Conservation (phyloP, 805 yeast species). For the Starmerella apicola region DNA sequence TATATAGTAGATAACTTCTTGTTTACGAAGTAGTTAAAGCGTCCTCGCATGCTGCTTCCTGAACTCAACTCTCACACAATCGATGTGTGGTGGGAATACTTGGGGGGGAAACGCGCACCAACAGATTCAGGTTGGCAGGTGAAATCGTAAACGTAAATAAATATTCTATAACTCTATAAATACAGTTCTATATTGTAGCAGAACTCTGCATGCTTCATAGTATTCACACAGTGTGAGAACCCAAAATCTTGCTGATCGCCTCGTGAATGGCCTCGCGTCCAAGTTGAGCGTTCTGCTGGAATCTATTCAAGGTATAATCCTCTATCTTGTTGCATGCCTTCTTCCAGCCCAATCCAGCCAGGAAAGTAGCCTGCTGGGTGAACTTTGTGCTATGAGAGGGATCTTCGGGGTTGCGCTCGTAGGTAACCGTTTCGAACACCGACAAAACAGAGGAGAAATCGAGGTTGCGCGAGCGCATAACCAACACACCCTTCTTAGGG, state of each 20-base stretch:
- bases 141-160: no score
- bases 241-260: slow-evolving; percentile 37
- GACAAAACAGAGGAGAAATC: slow-evolving; percentile 64
- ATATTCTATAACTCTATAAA: no score
- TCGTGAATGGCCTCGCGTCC: slow-evolving; percentile 80
- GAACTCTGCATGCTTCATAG: no score
- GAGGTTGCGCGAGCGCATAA: slow-evolving; percentile 74
- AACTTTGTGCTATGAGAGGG: slow-evolving; percentile 47
- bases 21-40: no score
- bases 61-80: no score
- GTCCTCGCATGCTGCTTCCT: no score
- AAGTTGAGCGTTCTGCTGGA: slow-evolving; percentile 69
- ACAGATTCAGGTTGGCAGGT: no score
- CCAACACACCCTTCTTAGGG: slow-evolving; percentile 46
- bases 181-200: no score
- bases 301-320: slow-evolving; percentile 84
- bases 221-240: no score
- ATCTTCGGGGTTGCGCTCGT: slow-evolving; percentile 51
- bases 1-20: no score
- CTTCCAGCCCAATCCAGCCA: slow-evolving; percentile 64
- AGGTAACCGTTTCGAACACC: slow-evolving; percentile 80
- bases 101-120: no score
- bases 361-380: slow-evolving; percentile 73
- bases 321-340: slow-evolving; percentile 71
- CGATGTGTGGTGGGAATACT: no score